Base-by-base conservation (phyloP, 2,329 filamentous ascomycete genomes). In the Trichoderma atrobrunneum region DNA sequence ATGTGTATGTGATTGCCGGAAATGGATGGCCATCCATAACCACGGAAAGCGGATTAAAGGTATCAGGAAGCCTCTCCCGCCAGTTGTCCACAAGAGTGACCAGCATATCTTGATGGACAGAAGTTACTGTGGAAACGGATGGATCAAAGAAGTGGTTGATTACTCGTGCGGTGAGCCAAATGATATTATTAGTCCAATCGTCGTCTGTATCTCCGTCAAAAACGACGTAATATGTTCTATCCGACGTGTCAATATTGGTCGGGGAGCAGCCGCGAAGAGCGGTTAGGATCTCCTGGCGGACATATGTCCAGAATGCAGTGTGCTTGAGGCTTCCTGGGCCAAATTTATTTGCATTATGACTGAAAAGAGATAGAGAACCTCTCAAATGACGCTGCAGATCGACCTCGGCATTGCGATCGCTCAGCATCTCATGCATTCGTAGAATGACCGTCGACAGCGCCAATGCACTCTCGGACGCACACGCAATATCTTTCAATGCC, bases 301-400 rank as follows among this genome's bases (percentile, higher is more conserved):
- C 62, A 51, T 72, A 72, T 28, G 70, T 72, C 70, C 70, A 72
- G 28, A 72, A 72, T 11, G 70, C 62, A 28, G 70, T 72, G 51
- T 64, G 70, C 10, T 64, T 64, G 34, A 72, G 63, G 6, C 70
- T 64, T 26, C 60, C 60, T 18, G 60, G 62, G 6, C 70, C 39
- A 43, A 72, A 64, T 3, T 64, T 54, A 57, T 72, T 64, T 28
- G 60, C 60, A 24, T 72, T 64, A 11, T 72, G 28, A 7, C 28
- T 64, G 54, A 72, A 72, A 1, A 72, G 26, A 30, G 70, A 72
- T 54, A 72, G 32, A 7, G 70, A 67, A 3, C 70, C 70, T 48
- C 56, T 30, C 18, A 72, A 30, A 56, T 72, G 70, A 26, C 62
- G 48, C 24, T 72, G 70, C 32, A 64, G 43, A 12, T 72, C 70